A percentile compares a stretch with the other conserved stretches of the same genome.
Conservation (phyloP, 106 monocot genomes). For the Alisma plantagoaquatica region DNA sequence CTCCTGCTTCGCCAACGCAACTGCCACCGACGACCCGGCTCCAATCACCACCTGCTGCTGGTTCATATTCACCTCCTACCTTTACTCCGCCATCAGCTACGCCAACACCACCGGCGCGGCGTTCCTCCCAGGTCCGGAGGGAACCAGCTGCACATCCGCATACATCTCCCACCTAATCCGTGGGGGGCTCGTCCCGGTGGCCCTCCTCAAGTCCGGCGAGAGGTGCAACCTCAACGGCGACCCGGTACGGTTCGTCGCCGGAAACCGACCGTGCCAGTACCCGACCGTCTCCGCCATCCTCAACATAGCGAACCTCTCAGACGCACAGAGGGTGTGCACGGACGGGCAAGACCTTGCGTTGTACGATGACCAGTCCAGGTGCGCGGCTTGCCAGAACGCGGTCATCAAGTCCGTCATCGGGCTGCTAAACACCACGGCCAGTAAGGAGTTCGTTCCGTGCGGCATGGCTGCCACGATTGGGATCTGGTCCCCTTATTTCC, state of each 20-base stretch:
- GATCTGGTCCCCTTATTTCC: slow-evolving; percentile 6
- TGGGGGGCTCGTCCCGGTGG: slow-evolving; percentile 33
- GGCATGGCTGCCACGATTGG: slow-evolving; percentile 23
- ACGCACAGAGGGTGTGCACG: slow-evolving; percentile 22
- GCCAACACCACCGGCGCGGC: slow-evolving; percentile 49
- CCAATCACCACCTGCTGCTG: slow-evolving; percentile 64
- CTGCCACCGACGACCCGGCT: slow-evolving; percentile 2
- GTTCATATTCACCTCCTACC: slow-evolving; percentile 62
- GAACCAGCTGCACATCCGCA: slow-evolving; percentile 35
- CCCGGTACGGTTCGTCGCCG: slow-evolving; percentile 17
- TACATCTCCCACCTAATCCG: slow-evolving; percentile 36
- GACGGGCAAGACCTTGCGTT: background rate
- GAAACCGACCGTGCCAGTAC: slow-evolving; percentile 42
- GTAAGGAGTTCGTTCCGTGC: slow-evolving; percentile 21
- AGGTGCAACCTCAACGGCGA: slow-evolving; percentile 34
- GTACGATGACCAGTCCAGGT: slow-evolving; percentile 9
- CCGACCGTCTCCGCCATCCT: slow-evolving; percentile 23
- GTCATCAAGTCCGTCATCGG: slow-evolving; percentile 28
- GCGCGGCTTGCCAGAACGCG: slow-evolving; percentile 44
- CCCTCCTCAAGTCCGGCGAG: slow-evolving; percentile 30
- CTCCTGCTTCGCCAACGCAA: slow-evolving; percentile 54
- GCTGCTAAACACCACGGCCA: slow-evolving; percentile 9
- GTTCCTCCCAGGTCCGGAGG: slow-evolving; percentile 34
- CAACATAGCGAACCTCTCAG: slow-evolving; percentile 21
- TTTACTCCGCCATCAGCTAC: slow-evolving; percentile 47